Conservation (phyloP, 352 stramenopile species). For the Pythium inflatum region DNA sequence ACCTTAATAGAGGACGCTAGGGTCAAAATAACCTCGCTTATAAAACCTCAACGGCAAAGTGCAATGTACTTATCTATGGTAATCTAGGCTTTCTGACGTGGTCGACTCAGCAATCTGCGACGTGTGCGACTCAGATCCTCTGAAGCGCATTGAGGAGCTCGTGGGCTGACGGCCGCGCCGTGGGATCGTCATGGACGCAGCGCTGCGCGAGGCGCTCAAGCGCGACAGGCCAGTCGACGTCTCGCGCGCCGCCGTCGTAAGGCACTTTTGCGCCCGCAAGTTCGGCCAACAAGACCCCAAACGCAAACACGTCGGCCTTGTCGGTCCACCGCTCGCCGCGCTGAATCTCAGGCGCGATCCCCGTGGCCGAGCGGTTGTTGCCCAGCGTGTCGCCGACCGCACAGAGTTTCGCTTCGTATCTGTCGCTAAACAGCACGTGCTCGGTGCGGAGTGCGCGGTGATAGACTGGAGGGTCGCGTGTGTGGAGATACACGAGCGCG, state of each 20-base stretch:
- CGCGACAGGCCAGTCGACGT: slow-evolving; percentile 20
- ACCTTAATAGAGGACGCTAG: slow-evolving; percentile 22
- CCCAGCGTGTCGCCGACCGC: too few relatives aligned
- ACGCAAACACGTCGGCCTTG: slow-evolving; percentile 46
- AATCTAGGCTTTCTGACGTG: too few relatives aligned
- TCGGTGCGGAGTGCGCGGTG: slow-evolving; percentile 77
- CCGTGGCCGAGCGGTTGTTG: too few relatives aligned
- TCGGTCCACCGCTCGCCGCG: slow-evolving; percentile 39
- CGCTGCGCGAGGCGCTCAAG: slow-evolving; percentile 16
- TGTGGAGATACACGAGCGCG: slow-evolving; percentile 31
- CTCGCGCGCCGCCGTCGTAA: too few relatives aligned
- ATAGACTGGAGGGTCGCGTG: slow-evolving; percentile 38
- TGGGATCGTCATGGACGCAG: slow-evolving; percentile 21
- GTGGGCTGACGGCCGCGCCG: slow-evolving; percentile 13
- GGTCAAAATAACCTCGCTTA: too few relatives aligned
- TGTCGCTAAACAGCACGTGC: slow-evolving; percentile 46
- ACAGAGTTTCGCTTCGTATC: too few relatives aligned
- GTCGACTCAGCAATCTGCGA: slow-evolving; percentile 8
- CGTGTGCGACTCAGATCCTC: slow-evolving; percentile 22
- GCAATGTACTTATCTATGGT: not conserved
- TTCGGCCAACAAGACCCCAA: slow-evolving; percentile 43
- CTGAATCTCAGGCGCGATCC: slow-evolving; percentile 49
- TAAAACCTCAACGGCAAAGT: slow-evolving; percentile 20
- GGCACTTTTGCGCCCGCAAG: too few relatives aligned
- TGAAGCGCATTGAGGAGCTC: slow-evolving; percentile 7